Evolutionary conservation across 148 eudicot species (phyloP).

Genomic region (Heliamphora exappendiculata): DNA sequence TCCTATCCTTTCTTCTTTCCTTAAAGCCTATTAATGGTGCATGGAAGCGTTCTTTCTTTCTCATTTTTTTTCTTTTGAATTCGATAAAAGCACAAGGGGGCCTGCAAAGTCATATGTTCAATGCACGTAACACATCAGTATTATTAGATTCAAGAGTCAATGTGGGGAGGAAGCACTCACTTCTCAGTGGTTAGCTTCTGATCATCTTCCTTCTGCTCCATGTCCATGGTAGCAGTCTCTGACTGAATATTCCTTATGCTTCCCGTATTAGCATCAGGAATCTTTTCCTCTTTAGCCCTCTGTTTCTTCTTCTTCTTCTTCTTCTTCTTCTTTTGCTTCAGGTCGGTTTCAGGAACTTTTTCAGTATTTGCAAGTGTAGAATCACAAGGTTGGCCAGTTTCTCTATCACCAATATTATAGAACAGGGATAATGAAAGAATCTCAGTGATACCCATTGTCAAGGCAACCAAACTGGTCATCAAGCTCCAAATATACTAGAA

Average conservation of each 20-base stretch:
- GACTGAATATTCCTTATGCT: neutral
- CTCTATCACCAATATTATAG: conserved; percentile 13
- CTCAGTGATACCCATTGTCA: neutral
- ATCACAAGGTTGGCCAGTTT: conserved; percentile 7
- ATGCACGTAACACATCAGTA: neutral
- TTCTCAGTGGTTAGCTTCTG: conserved; percentile 19
- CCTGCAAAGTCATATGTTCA: neutral
- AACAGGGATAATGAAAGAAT: conserved; percentile 2
- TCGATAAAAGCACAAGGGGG: neutral
- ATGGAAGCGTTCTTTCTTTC: too few species aligned
- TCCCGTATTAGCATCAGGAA: conserved; percentile 12
- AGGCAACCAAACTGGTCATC: neutral
- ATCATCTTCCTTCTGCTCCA: conserved; percentile 18
- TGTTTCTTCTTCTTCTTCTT: conserved; percentile 48
- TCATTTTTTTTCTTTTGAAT: neutral
- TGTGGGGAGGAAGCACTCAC: conserved; percentile 14
- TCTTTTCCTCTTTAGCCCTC: conserved; percentile 18
- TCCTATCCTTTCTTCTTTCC: neutral
- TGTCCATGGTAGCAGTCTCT: conserved; percentile 5
- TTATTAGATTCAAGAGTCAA: neutral
- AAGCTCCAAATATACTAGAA: neutral
- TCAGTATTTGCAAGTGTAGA: conserved; percentile 14
- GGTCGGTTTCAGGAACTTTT: conserved; percentile 23
- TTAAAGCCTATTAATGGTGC: neutral
- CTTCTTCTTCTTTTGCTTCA: conserved; percentile 41